Evolutionary conservation across 495 filamentous ascomycete genomes (phyloP), one percentile per base, ranked within the genome.

Genomic region (Podospora pseudoanserina): DNA sequence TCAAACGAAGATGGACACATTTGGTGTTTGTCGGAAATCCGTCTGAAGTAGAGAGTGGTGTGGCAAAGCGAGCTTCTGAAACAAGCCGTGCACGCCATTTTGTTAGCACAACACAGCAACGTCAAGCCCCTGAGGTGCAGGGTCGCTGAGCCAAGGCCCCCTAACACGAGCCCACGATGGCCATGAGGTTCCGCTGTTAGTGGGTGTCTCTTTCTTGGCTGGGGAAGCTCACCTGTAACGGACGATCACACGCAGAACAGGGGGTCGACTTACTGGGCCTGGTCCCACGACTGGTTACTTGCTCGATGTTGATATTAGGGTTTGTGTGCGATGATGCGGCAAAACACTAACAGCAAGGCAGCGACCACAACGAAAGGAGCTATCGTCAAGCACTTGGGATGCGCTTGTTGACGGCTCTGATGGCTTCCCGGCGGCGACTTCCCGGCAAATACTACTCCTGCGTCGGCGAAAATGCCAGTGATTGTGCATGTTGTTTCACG

Each of bases 221-320:
- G 23, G n/a, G 55, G 23, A 19, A 19, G n/a, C 55, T 49, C 61
- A 63, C 61, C 61, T 63, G 61, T 63, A 63, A 63, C 61, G 4
- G 61, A 32, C 61, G 61, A 63, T 63, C 61, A 63, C 34, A 63
- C 61, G n/a, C 11, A 28, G 30, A 19, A 27, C 34, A 63, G 61
- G 61, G 60, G 30, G 61, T 28, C 30, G 11, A n/a, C 27, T 44
- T 39, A 2, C n/a, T 63, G 20, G 28, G 32, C 61, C 32, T 61
- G 56, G 56, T 18, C 59, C 27, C 27, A 18, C 32, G 15, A 34
- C 4, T 63, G 34, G 61, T 49, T n/a, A 49, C 19, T n/a, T 63
- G 1, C 1, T 20, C 56, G 3, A 58, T 58, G 19, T 9, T 9
- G 23, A 27, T 63, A 7, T 49, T 63, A 32, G 19, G n/a, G 61